Base-by-base conservation (phyloP, 2,329 filamentous ascomycete species). In the Tolypocladium tropicale region DNA sequence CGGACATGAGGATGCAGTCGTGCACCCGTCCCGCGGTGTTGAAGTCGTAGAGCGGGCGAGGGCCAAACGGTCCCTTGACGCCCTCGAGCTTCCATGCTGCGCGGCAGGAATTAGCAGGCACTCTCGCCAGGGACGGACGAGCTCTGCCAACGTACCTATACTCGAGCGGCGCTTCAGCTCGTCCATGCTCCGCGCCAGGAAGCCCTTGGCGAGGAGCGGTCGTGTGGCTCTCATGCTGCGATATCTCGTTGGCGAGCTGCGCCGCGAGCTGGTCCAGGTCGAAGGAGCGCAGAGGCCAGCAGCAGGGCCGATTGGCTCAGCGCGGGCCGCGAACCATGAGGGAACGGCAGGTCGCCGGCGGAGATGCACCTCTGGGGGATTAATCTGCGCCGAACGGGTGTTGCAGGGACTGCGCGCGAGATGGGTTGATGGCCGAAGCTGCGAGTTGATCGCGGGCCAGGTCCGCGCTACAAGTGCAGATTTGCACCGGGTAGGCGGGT, bases 1-100 rank as follows among this genome's bases (percentile, higher is more conserved):
- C 93, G 62, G 86, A 89, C 85, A 97, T 94, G 61, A 88, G 77
- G 70, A 95, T 94, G 70, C 79, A 82, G 59, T 76, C 73, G 37
- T 71, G 61, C 39, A 83, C 64, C 4, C 75, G 74, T 25, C 75
- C 72, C 46, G 74, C 67, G 21, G 67, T 63, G 63, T 79, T 74
- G 72, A 93, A 93, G 62, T 77, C 74, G 65, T 86, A 80, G 36
- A 94, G 78, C 7, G 79, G 75, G 57, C 81, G 82, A 1, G 88
- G 85, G 28, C 80, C 81, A 1, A 77, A 78, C 28, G 88, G 82
- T 30, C 79, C 79, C 62, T 82, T 84, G 64, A 90, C 77, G 53
- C 80, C 85, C 71, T 92, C 87, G 62, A 88, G 76, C 54, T 80
- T 87, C 61, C 89, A 70, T 39, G 82, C 89, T 90, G 66, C 53